Percentiles rank a stretch among this genome's conserved stretches.
Conservation (phyloP, 108 stramenopile genomes). For the Pseudonitzschia pungens region DNA sequence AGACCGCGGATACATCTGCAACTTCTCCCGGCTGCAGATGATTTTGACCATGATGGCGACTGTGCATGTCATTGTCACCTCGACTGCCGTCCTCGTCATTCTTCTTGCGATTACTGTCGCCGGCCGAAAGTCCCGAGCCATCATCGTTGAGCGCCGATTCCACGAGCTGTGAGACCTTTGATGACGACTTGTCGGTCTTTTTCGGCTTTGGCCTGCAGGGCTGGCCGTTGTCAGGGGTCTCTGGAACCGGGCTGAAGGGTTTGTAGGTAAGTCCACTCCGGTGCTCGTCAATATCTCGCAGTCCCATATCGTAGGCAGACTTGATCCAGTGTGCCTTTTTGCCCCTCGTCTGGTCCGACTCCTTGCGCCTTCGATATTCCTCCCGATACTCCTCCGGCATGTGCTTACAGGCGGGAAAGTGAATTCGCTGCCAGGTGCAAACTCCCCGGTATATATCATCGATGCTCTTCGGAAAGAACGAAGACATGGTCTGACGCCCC, state of each 20-base stretch:
- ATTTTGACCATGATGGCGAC: too few relatives aligned
- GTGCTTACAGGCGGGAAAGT: conserved; percentile 55
- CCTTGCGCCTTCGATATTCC: conserved; percentile 43
- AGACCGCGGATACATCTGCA: too few relatives aligned
- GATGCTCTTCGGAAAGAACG: conserved; percentile 41
- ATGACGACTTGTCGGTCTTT: too few relatives aligned
- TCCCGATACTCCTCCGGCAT: conserved; percentile 47
- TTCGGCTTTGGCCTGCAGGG: too few relatives aligned
- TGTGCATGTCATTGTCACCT: too few relatives aligned
- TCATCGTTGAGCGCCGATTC: too few relatives aligned
- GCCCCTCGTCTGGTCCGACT: conserved; percentile 47
- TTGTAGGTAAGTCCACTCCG: conserved; percentile 20
- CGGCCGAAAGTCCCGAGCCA: too few relatives aligned
- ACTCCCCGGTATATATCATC: conserved; percentile 39
- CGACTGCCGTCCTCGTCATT: too few relatives aligned
- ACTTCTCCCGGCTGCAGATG: too few relatives aligned
- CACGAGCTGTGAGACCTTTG: too few relatives aligned
- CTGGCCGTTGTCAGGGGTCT: too few relatives aligned
- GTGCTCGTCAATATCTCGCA: conserved; percentile 38
- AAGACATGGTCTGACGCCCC: conserved; percentile 28
- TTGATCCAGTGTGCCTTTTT: conserved; percentile 65
- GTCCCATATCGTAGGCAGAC: conserved; percentile 55
- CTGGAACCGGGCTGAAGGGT: neutral
- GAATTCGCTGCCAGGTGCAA: conserved; percentile 51
- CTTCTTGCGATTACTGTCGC: too few relatives aligned